Conservation (phyloP, 768 basidiomycete genomes). For the Kwoniella mangroviensis region DNA sequence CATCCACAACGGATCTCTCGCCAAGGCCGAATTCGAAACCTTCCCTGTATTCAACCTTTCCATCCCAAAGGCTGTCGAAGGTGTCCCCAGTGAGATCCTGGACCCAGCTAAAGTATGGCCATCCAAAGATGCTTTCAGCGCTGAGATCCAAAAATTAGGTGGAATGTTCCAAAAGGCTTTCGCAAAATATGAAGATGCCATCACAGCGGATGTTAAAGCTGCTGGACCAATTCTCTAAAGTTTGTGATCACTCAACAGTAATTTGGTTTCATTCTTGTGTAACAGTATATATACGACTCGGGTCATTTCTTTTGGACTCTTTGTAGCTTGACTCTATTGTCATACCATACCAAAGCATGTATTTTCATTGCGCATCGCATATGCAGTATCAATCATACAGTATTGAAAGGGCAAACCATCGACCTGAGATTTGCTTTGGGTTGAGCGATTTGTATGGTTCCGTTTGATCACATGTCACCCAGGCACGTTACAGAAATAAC, state of each 20-base stretch:
- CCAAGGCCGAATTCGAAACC: conserved; percentile 81
- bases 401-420: not conserved
- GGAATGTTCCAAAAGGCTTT: conserved; percentile 96
- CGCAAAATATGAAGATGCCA: conserved; percentile 85
- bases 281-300: not conserved
- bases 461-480: not conserved
- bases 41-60: conserved; percentile 80
- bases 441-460: not conserved
- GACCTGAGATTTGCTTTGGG: not conserved
- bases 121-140: conserved; percentile 84
- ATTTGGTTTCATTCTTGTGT: not conserved
- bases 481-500: not conserved
- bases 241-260: not conserved
- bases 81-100: conserved; percentile 87
- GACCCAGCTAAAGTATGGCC: conserved; percentile 87
- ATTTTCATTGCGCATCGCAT: not conserved
- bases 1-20: conserved; percentile 90
- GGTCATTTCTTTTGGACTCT: conserved; percentile 1
- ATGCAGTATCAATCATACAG: not conserved
- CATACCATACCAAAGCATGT: conserved; percentile 11
- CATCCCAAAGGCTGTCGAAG: conserved; percentile 79
- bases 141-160: conserved; percentile 83
- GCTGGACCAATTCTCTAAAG: conserved; percentile 70
- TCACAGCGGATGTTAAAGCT: conserved; percentile 74
- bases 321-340: conserved; percentile 20